Evolutionary conservation across 495 filamentous ascomycete genomes (phyloP).

Genomic region (Clohesyomyces aquaticus): DNA sequence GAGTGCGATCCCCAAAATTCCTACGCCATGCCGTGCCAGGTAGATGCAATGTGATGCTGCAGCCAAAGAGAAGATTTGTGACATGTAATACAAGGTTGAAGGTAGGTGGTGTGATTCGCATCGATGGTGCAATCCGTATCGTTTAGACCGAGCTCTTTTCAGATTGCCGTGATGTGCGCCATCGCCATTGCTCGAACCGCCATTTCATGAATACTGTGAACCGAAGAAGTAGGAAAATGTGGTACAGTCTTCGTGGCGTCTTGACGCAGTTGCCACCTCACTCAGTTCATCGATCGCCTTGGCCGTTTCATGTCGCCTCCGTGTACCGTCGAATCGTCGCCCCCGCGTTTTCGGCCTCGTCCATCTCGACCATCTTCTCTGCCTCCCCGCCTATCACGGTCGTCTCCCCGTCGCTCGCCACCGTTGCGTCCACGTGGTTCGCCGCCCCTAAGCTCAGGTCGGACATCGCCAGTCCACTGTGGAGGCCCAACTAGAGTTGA

Average conservation of each 20-base stretch:
- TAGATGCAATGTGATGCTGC: neutral
- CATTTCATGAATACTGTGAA: neutral
- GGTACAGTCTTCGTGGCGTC: neutral
- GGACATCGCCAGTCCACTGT: neutral
- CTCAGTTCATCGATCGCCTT: slow-evolving; percentile 3
- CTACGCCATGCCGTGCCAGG: neutral
- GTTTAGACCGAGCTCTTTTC: neutral
- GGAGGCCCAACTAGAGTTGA: neutral
- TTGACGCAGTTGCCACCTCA: neutral
- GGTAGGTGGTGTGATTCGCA: neutral
- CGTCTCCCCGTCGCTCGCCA: neutral
- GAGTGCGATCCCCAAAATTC: neutral
- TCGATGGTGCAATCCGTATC: neutral
- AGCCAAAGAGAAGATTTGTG: neutral
- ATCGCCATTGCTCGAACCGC: neutral
- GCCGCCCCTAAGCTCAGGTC: neutral
- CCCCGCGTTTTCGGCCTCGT: neutral
- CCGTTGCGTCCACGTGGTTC: neutral
- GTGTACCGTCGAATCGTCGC: slow-evolving; percentile 1
- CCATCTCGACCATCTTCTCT: slow-evolving; percentile 1
- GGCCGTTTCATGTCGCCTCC: slow-evolving; percentile 2
- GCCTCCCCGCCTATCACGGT: neutral
- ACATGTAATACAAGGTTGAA: neutral
- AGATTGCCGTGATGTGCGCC: neutral
- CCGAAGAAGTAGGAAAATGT: neutral